Base-by-base conservation (phyloP, 805 yeast genomes). In the Metschnikowia cubensis region DNA sequence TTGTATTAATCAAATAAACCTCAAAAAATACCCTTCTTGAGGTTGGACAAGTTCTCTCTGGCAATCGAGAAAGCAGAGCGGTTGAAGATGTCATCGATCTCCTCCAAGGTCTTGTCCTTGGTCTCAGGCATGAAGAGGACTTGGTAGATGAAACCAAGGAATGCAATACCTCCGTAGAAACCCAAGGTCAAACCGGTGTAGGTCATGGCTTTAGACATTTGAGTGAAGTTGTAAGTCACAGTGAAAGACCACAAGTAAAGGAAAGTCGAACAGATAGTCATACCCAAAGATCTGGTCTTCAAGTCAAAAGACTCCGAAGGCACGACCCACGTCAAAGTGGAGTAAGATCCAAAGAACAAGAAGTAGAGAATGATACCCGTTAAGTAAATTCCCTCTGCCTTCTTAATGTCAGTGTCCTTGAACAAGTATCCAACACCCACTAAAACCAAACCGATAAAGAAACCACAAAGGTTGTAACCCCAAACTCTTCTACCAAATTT, bases 41-140 rank as follows among this genome's bases (percentile, higher is more conserved):
- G 55, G 47, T 62, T 62, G 39, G 62, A 59, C 42, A 71, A 46
- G 56, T 75, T 75, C 55, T 65, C 62, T 22, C 57, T 62, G n/a
- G 71, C 68, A 41, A 74, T 50, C 20, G 65, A 61, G 42, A 59
- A 45, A 2, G 86, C 73, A 22, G 81, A 72, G 60, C 70, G 76
- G 47, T 74, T 66, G 69, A 82, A 83, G 43, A 83, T 69, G 45
- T 78, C 83, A 61, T 84, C 89, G 52, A 84, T 80, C 67, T 84
- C 89, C 68, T 84, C 90, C 62, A 84, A 74, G 13, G 89, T 81
- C 68, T 78, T 81, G 58, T 79, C 84, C 68, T 83, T 84, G 34
- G 89, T 84, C 68, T 85, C 89, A 35, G 85, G 87, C 79, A 83
- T 81, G 67, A 81, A 79, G 53, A 82, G 61, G 29, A 65, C 54